Evolutionary conservation across 2,329 filamentous ascomycete species (phyloP).

Genomic region (Ceratocystis cacaofunesta): DNA sequence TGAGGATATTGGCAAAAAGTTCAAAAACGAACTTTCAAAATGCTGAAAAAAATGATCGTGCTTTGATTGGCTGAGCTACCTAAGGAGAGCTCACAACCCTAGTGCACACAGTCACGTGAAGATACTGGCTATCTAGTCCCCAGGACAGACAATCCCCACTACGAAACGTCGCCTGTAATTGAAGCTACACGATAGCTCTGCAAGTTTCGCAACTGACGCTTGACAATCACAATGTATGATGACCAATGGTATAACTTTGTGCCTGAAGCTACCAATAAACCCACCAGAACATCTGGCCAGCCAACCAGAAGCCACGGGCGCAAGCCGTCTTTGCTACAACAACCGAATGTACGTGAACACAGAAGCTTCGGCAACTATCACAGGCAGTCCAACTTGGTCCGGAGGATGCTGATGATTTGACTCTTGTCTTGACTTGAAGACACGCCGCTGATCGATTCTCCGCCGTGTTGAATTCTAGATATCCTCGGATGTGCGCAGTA

Average conservation of each 20-base stretch:
- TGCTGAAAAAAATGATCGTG: not conserved
- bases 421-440: not conserved
- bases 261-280: slow-evolving; percentile 42
- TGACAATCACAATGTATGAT: slow-evolving; percentile 49
- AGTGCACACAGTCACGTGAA: not conserved
- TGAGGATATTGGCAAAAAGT: not conserved
- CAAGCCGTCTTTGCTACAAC: slow-evolving; percentile 54
- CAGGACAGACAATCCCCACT: not conserved
- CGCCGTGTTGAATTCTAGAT: slow-evolving; percentile 2
- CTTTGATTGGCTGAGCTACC: slow-evolving; percentile 3
- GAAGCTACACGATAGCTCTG: not conserved
- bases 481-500: slow-evolving; percentile 3
- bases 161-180: slow-evolving; percentile 16
- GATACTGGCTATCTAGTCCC: not conserved
- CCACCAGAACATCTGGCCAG: slow-evolving; percentile 21
- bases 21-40: not conserved
- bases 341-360: slow-evolving; percentile 40
- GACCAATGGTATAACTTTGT: slow-evolving; percentile 74
- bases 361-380: slow-evolving; percentile 1
- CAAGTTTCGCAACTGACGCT: not conserved
- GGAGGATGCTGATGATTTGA: not conserved
- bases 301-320: slow-evolving; percentile 36
- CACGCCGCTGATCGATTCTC: not conserved
- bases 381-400: not conserved
- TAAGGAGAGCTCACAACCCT: not conserved